Evolutionary conservation across 192 early-diverging fungal genomes (phyloP), one percentile per base, ranked within the genome.

Genomic region (Backusella parvicylindrica): DNA sequence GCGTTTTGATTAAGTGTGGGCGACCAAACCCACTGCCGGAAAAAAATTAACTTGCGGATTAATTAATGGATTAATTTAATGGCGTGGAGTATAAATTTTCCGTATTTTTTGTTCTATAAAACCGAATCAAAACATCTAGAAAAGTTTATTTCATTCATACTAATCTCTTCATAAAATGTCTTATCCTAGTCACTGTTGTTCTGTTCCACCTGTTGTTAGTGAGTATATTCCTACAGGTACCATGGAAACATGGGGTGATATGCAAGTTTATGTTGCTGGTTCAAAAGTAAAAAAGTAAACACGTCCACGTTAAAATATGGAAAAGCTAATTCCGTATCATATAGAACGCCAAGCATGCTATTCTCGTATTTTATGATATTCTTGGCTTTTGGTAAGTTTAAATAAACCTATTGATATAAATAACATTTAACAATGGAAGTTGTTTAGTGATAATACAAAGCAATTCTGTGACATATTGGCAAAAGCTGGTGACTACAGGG

Each of bases 391-490:
- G 53, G 53, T 60, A 60, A 60, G 53, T 56, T 21, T 50, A 21
- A 26, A 56, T 28, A 21, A 26, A 28, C 11, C 11, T 3, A 26
- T 9, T 6, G 21, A 23, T 8, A 56, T 13, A 21, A 1, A 50
- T 11, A 28, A 7, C 23, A 11, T 21, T 3, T 23, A 56, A 56
- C n/a, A 50, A 56, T 26, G 2, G 13, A 11, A 2, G 49, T 2
- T 60, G 0, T 12, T 28, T 60, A 60, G 12, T 49, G 80, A 86
- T 31, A 91, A 92, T 64, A 85, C 86, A 26, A 69, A 82, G 71
- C 92, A 94, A 79, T 88, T 91, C 60, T 85, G 86, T 74, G 89
- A 87, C 64, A 82, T 79, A 47, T 87, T 85, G 9, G 72, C 83
- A 64, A 47, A 75, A 28, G 21, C 77, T 50, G 64, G 90, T 32